Conservation (phyloP, 768 basidiomycete genomes). For the Mycena rebaudengoi region DNA sequence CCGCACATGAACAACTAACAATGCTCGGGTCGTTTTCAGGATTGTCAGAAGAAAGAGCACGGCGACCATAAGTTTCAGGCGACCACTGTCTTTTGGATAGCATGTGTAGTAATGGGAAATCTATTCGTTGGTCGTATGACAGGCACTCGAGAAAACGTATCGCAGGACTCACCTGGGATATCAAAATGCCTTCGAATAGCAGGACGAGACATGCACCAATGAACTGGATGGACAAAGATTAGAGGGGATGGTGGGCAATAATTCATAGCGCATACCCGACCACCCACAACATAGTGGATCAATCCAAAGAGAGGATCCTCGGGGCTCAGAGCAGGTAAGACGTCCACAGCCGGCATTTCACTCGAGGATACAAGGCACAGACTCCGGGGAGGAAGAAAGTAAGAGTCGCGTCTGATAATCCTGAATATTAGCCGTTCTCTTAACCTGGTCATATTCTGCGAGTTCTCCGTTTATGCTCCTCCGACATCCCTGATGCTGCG, state of each 20-base stretch:
- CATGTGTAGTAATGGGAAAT: constrained; percentile 2
- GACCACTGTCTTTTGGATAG: neutral
- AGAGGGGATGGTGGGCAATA: neutral
- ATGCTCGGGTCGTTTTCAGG: constrained; percentile 4
- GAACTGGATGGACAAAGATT: neutral
- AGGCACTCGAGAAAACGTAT: neutral
- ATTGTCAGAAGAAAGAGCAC: neutral
- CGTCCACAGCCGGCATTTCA: neutral
- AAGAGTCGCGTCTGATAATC: no score
- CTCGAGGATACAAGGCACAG: no score
- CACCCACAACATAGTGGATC: constrained; percentile 9
- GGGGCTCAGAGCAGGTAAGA: neutral
- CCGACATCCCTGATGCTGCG: no score
- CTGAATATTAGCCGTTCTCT: no score
- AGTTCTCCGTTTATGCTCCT: no score
- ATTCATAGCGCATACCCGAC: neutral
- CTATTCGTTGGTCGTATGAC: neutral
- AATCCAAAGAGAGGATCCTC: constrained; percentile 3
- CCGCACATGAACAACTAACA: neutral
- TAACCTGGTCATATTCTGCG: no score
- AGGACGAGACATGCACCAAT: constrained; percentile 7
- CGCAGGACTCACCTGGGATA: neutral
- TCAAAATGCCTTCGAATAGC: constrained; percentile 3
- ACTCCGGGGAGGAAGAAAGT: no score
- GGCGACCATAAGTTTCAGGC: neutral